These are phyloP conservation scores for Solanum neorickii DNA, from an alignment of 257 asterid species.

Conservation along the genomic window DNA sequence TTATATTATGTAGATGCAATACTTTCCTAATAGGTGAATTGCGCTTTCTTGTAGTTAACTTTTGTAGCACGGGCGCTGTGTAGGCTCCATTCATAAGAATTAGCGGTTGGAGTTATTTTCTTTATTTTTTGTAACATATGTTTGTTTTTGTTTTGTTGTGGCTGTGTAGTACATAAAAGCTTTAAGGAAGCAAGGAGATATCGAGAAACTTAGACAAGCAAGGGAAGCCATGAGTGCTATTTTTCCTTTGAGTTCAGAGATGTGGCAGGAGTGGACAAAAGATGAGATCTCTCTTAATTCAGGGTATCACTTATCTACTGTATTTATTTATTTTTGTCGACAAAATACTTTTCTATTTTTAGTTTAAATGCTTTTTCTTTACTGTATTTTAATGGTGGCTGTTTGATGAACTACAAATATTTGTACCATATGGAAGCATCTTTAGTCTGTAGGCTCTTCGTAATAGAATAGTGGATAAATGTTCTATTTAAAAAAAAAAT, in stretches of 20 bases:
- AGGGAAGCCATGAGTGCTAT: constrained; percentile 81
- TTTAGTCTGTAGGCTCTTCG: background rate
- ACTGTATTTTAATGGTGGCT: background rate
- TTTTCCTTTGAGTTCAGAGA: constrained; percentile 67
- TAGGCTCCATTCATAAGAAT: background rate
- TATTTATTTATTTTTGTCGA: background rate
- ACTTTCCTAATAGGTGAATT: background rate
- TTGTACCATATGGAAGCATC: background rate
- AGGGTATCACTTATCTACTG: constrained; percentile 26
- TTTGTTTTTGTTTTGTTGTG: background rate
- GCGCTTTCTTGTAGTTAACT: background rate
- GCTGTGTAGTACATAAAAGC: constrained; percentile 49
- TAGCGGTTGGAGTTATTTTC: background rate
- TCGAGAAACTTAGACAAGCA: constrained; percentile 74
- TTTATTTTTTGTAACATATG: background rate
- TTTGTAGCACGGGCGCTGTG: background rate
- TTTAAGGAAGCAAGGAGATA: constrained; percentile 81
- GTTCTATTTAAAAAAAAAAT: background rate
- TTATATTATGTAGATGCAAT: background rate
- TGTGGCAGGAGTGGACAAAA: constrained; percentile 97
- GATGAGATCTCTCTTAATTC: constrained; percentile 61
- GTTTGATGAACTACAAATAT: background rate
- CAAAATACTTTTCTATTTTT: background rate
- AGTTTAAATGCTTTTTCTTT: background rate
- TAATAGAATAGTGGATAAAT: background rate